Evolutionary conservation across 768 basidiomycete species (phyloP), one percentile per base, ranked within the genome.

Genomic region (Daedaleopsis sinensis): DNA sequence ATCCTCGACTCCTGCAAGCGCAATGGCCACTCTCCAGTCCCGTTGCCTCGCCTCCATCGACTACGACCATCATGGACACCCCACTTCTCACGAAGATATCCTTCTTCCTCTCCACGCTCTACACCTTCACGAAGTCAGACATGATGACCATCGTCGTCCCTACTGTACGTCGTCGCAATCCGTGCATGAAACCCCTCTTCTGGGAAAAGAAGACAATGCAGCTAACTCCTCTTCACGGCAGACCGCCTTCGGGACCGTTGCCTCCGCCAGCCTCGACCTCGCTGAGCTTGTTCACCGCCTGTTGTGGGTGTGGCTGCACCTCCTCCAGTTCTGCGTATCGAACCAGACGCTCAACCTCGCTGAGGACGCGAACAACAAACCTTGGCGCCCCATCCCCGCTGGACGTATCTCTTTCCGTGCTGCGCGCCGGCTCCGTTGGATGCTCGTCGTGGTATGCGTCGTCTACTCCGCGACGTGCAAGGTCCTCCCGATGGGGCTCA

Each of bases 71-170:
- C 18, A 42, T 42, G 39, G 11, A 42, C 39, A 11, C 39, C 3
- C 39, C 3, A 18, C 39, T 42, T 10, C 18, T 12, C 13, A 42
- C 39, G 39, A 42, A 42, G 39, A 13, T 10, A 4, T 13, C 11
- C 39, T 18, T 18, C 39, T 47, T 46, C 43, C 50, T 61, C 44
- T 12, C 35, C 39, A 68, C 65, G 1, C 21, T 58, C 8, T 78
- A 75, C 56, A 75, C 80, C 36, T 82, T 82, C 70, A 78, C 75
- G 23, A 76, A 77, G 63, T 77, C 80, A 15, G 82, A 83, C 63
- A 73, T 81, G 62, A 73, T 78, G 57, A 82, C 81, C 0, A 79
- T 76, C 3, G 56, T 83, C 3, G 67, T 83, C 36, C 82, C 82
- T 1, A 76, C 82, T 58, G 82, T 82, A 60, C 61, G 80, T 67